These are phyloP conservation scores for Colletotrichum cordylinicola DNA, from an alignment of 2,329 filamentous ascomycete species.

Conservation along the genomic window DNA sequence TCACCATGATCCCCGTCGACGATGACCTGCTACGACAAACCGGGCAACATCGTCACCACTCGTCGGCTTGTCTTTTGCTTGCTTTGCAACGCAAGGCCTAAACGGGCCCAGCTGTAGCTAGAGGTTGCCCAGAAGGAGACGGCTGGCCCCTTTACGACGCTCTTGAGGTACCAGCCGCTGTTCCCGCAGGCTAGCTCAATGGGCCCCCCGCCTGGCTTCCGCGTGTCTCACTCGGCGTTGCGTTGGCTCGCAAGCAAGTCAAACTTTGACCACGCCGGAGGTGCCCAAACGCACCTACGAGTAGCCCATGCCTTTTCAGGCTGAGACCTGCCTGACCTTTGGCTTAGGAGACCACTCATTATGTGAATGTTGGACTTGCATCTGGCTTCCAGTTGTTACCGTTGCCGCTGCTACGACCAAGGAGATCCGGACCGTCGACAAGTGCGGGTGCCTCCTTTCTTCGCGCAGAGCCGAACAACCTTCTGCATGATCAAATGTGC, in stretches of 20 bases:
- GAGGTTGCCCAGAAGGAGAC: not conserved
- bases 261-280: not conserved
- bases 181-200: conserved; percentile 9
- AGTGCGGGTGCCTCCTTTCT: not conserved
- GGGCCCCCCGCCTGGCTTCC: not conserved
- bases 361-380: not conserved
- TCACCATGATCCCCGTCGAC: not conserved
- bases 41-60: conserved; percentile 1
- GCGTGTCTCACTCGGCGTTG: conserved; percentile 5
- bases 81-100: not conserved
- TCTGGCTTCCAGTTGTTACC: not conserved
- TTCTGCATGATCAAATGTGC: not conserved
- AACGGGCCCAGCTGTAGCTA: not conserved
- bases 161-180: conserved; percentile 6
- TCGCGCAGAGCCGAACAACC: not conserved
- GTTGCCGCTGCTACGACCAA: not conserved
- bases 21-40: not conserved
- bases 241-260: not conserved
- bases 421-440: not conserved
- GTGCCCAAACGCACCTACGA: not conserved
- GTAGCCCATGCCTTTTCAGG: conserved; percentile 1
- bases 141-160: not conserved
- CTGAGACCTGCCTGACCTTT: not conserved
- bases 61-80: not conserved
- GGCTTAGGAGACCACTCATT: not conserved